Conservation (phyloP, 495 filamentous ascomycete genomes). For the Aspergillus sclerotioniger region DNA sequence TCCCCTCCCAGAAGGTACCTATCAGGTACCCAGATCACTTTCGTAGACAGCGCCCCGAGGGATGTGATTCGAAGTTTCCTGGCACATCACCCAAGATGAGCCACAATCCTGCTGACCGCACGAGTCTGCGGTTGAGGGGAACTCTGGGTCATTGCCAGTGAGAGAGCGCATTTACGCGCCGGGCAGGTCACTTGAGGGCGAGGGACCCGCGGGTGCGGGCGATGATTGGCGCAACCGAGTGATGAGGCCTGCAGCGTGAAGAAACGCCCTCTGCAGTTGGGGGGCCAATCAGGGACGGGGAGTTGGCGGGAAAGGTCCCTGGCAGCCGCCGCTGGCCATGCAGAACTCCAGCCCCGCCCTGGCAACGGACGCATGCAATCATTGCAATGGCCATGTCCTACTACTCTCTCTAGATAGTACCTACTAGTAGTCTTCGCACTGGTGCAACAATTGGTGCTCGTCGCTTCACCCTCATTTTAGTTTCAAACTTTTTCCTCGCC, state of each 20-base stretch:
- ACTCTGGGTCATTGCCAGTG: constrained; percentile 6
- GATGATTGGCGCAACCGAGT: constrained; percentile 21
- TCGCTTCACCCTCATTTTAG: constrained; percentile 1
- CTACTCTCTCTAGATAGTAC: too few species aligned
- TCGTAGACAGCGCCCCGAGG: background rate
- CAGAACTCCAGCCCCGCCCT: constrained; percentile 1
- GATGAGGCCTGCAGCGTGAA: constrained; percentile 28
- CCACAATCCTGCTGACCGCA: background rate
- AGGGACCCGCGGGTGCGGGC: background rate
- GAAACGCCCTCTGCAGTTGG: constrained; percentile 21
- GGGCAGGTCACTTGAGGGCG: constrained; percentile 18
- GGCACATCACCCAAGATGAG: constrained; percentile 1
- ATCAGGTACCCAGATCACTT: background rate
- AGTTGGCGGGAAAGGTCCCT: constrained; percentile 4
- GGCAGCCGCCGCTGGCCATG: constrained; percentile 4
- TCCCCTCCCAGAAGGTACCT: background rate
- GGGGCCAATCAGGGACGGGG: constrained; percentile 16
- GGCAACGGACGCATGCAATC: too few species aligned
- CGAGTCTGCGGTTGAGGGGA: constrained; percentile 4
- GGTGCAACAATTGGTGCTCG: constrained; percentile 8
- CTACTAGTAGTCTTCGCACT: background rate
- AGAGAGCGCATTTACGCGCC: constrained; percentile 20
- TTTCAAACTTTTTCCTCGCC: constrained; percentile 9
- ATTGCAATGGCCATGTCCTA: too few species aligned
- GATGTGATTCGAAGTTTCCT: background rate